Percentiles rank a stretch among this genome's conserved stretches.
Evolutionary conservation across 345 rosid species (phyloP).

Genomic region (Eucalyptus curtisii): DNA sequence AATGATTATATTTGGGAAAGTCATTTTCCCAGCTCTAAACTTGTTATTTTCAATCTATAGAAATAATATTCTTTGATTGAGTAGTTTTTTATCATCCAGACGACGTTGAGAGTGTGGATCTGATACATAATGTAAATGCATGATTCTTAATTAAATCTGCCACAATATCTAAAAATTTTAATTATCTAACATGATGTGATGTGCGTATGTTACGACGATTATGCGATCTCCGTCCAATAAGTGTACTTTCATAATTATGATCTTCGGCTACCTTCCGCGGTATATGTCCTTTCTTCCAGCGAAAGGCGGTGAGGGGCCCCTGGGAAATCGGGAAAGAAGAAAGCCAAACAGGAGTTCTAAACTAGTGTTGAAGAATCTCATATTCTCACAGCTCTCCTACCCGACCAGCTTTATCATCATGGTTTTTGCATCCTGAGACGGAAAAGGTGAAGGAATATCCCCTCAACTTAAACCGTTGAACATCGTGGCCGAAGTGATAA

Average conservation of each 20-base stretch:
- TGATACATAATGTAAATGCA: background rate
- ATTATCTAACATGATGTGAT: background rate
- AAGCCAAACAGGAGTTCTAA: background rate
- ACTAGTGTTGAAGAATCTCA: background rate
- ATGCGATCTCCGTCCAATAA: background rate
- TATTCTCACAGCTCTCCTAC: background rate
- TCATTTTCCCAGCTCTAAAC: background rate
- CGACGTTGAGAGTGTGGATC: background rate
- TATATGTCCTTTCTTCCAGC: conserved; percentile 5
- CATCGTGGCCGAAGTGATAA: conserved; percentile 13
- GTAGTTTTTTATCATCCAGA: background rate
- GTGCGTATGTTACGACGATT: background rate
- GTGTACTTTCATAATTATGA: background rate
- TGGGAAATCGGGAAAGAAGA: background rate
- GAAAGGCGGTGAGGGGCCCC: background rate
- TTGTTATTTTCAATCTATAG: background rate
- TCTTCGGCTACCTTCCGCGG: conserved; percentile 21
- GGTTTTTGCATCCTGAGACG: conserved; percentile 15
- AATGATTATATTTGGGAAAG: background rate
- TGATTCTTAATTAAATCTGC: background rate
- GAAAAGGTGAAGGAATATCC: conserved; percentile 13
- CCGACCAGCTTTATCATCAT: background rate
- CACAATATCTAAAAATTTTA: background rate
- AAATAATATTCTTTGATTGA: background rate
- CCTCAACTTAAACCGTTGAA: conserved; percentile 14